Conservation (phyloP, 2,329 filamentous ascomycete genomes). For the Phyllosticta citribraziliensis region DNA sequence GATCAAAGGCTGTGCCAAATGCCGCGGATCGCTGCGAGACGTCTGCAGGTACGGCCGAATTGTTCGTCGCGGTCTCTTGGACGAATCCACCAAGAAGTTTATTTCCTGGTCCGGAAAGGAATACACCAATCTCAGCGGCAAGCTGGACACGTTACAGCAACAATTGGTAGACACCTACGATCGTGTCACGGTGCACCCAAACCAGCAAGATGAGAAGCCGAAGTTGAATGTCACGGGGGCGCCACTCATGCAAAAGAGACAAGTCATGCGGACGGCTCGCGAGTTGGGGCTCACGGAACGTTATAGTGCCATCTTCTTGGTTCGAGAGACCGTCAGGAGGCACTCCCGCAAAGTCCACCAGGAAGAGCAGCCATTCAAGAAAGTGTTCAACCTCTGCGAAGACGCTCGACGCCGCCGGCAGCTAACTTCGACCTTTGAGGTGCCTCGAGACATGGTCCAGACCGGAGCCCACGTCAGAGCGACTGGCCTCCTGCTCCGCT, state of each 20-base stretch:
- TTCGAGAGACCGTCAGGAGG: slow-evolving; percentile 15
- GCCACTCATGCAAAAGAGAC: too few relatives aligned
- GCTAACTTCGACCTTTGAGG: slow-evolving; percentile 19
- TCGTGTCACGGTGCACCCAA: too few relatives aligned
- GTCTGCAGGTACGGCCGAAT: slow-evolving; percentile 54
- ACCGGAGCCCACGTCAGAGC: slow-evolving; percentile 32
- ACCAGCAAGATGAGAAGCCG: too few relatives aligned
- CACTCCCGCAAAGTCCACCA: slow-evolving; percentile 23
- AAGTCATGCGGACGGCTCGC: too few relatives aligned
- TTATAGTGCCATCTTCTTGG: slow-evolving; percentile 11
- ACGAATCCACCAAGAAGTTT: slow-evolving; percentile 56
- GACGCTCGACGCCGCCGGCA: slow-evolving; percentile 27
- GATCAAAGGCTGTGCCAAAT: slow-evolving; percentile 49
- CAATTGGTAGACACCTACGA: too few relatives aligned
- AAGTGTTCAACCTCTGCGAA: slow-evolving; percentile 37
- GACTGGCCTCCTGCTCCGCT: slow-evolving; percentile 36
- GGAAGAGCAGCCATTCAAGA: slow-evolving; percentile 43
- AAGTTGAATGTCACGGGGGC: too few relatives aligned
- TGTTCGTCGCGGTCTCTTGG: slow-evolving; percentile 49
- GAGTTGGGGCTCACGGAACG: neutral
- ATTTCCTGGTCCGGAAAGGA: slow-evolving; percentile 37
- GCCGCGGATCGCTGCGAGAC: slow-evolving; percentile 48
- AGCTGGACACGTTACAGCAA: too few relatives aligned
- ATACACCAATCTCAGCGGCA: too few relatives aligned
- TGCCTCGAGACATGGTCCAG: slow-evolving; percentile 19